Percentiles rank a stretch among this genome's conserved stretches.
phyloP scores from a whole-genome alignment of 768 basidiomycete genomes.

The Psilocybe cubensis region DNA sequence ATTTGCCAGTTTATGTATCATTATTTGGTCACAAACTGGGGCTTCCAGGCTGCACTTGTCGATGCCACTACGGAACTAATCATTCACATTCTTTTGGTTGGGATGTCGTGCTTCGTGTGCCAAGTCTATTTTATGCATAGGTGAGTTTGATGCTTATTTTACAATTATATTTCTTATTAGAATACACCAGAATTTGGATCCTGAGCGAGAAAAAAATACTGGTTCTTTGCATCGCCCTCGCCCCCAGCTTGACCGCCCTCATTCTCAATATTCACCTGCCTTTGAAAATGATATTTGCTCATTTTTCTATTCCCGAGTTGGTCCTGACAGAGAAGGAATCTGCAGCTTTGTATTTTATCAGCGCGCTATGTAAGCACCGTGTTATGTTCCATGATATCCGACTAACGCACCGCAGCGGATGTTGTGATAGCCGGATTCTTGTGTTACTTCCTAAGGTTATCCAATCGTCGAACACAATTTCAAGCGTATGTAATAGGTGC shows the following conservation, averaged over 20 bases:
- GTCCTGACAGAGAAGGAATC: neutral
- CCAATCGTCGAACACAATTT: neutral
- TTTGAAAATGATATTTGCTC: neutral
- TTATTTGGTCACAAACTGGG: slow-evolving; percentile 24
- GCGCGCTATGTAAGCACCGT: neutral
- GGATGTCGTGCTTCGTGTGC: slow-evolving; percentile 18
- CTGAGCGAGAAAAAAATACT: neutral
- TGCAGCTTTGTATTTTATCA: neutral
- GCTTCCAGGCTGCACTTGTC: slow-evolving; percentile 14
- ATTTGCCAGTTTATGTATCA: slow-evolving; percentile 19
- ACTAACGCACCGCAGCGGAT: neutral
- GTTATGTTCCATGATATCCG: neutral
- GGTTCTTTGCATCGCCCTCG: neutral
- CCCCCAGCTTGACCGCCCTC: neutral
- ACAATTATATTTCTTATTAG: no score
- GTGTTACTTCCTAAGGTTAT: neutral
- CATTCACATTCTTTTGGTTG: slow-evolving; percentile 21
- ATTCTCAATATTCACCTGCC: neutral
- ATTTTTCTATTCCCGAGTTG: neutral
- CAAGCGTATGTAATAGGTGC: neutral
- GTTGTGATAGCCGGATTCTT: neutral
- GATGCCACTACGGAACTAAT: slow-evolving; percentile 13
- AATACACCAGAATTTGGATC: neutral
- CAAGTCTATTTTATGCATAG: slow-evolving; percentile 19
- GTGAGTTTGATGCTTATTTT: no score